Conservation (phyloP, 805 yeast genomes). For the Yarrowia divulgata region DNA sequence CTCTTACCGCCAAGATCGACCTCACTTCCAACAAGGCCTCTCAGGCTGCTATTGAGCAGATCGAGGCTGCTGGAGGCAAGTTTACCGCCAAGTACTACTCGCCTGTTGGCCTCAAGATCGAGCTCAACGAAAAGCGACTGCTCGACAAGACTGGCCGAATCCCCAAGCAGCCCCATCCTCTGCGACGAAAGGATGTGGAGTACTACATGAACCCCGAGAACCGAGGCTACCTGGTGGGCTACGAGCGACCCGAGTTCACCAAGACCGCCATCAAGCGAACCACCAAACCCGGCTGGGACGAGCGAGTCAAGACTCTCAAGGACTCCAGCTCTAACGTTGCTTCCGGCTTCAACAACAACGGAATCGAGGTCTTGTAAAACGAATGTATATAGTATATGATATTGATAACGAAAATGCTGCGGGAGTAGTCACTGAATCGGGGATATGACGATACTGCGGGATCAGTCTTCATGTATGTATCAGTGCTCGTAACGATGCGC, state of each 20-base stretch:
- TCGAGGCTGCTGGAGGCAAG: conserved; percentile 76
- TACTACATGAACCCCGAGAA: conserved; percentile 74
- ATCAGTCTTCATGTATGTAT: too few species aligned
- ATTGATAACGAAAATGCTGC: background rate
- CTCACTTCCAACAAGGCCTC: conserved; percentile 73
- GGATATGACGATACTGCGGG: too few species aligned
- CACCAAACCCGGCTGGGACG: conserved; percentile 33
- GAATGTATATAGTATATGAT: conserved; percentile 32
- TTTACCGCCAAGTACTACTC: conserved; percentile 76
- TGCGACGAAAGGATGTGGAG: conserved; percentile 76
- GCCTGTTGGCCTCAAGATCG: conserved; percentile 69
- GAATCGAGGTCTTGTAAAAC: conserved; percentile 26
- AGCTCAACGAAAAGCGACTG: conserved; percentile 33
- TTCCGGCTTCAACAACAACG: conserved; percentile 29
- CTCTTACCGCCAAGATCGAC: conserved; percentile 62
- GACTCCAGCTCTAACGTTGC: conserved; percentile 22
- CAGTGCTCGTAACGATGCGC: too few species aligned
- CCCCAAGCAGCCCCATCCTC: conserved; percentile 87
- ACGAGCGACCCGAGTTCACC: conserved; percentile 34
- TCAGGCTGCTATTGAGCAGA: conserved; percentile 69
- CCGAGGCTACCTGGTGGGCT: conserved; percentile 67
- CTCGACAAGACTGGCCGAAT: conserved; percentile 62
- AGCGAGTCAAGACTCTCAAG: conserved; percentile 15
- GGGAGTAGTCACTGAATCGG: too few species aligned
- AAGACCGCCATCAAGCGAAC: conserved; percentile 42